Percentiles rank a stretch among this genome's conserved stretches.
Conservation (phyloP, 176 grass and related monocot genomes). For the Lolium rigidum region DNA sequence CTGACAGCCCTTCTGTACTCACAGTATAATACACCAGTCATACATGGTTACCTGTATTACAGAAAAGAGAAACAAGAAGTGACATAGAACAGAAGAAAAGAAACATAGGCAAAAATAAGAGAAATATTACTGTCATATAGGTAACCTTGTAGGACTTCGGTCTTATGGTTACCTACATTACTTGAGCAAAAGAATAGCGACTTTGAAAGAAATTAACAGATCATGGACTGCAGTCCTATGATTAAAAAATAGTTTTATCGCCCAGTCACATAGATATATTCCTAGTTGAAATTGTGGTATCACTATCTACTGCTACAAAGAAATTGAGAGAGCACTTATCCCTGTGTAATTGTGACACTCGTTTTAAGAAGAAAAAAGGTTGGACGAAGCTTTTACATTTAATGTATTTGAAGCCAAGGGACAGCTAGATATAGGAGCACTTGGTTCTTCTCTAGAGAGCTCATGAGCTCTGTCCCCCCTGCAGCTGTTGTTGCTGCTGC, state of each 20-base stretch:
- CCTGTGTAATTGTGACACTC: constrained; percentile 31
- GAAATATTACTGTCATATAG: too few relatives aligned
- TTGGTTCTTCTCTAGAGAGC: not conserved
- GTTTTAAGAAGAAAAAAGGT: constrained; percentile 34
- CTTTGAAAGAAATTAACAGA: not conserved
- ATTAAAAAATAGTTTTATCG: not conserved
- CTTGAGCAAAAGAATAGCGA: too few relatives aligned
- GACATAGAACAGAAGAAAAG: not conserved
- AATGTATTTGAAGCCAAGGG: constrained; percentile 9
- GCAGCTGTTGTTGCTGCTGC: constrained; percentile 65
- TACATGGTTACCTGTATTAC: too few relatives aligned
- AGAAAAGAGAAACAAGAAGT: not conserved
- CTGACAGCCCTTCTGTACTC: not conserved
- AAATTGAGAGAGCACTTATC: constrained; percentile 17
- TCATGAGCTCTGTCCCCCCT: constrained; percentile 38
- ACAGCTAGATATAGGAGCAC: not conserved
- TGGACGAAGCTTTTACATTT: constrained; percentile 18
- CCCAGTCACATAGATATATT: not conserved
- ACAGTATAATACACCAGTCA: not conserved
- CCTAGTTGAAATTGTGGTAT: not conserved
- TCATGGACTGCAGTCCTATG: not conserved
- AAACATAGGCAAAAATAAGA: not conserved
- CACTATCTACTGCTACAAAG: constrained; percentile 25
- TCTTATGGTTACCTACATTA: too few relatives aligned
- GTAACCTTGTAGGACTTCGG: too few relatives aligned